Conservation (phyloP, 1,284 basidiomycete genomes). For the Apiotrichum porosum region DNA sequence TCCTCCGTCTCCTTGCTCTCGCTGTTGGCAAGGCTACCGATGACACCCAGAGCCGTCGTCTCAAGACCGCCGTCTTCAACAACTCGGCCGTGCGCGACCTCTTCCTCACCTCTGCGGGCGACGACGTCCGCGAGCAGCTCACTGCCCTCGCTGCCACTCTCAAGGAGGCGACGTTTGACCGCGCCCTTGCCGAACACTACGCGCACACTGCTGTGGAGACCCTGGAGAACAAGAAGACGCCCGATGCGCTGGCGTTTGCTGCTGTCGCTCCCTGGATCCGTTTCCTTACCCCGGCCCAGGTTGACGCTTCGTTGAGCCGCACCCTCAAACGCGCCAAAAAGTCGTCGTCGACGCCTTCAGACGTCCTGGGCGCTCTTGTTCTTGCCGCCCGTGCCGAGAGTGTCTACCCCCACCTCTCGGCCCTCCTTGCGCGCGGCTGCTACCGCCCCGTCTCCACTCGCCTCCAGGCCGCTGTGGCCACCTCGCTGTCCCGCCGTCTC, state of each 20-base stretch:
- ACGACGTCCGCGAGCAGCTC: constrained; percentile 4
- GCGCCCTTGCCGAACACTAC: constrained; percentile 24
- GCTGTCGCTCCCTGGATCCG: constrained; percentile 28
- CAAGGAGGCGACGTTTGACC: constrained; percentile 9
- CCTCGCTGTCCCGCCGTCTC: constrained; percentile 9
- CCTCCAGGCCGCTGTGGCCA: neutral
- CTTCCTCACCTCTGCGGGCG: constrained; percentile 10
- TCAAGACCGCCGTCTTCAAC: constrained; percentile 18
- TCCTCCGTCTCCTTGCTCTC: constrained; percentile 2
- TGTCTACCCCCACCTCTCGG: constrained; percentile 6
- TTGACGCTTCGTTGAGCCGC: constrained; percentile 7
- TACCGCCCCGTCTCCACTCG: constrained; percentile 6
- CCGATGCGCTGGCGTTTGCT: constrained; percentile 17
- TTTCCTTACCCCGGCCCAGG: constrained; percentile 23
- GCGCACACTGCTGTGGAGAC: constrained; percentile 17
- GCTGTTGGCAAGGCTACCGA: neutral
- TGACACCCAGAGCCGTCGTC: neutral
- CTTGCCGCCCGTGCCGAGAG: neutral
- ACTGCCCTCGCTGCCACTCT: neutral
- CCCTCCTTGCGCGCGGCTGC: constrained; percentile 6
- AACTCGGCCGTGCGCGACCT: constrained; percentile 11
- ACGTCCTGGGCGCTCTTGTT: constrained; percentile 8
- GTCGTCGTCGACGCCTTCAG: neutral
- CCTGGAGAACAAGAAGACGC: constrained; percentile 22
- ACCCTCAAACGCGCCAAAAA: constrained; percentile 3